These are phyloP conservation scores for Biscogniauxia marginata DNA, from an alignment of 2,329 filamentous ascomycete genomes.

Conservation along the genomic window DNA sequence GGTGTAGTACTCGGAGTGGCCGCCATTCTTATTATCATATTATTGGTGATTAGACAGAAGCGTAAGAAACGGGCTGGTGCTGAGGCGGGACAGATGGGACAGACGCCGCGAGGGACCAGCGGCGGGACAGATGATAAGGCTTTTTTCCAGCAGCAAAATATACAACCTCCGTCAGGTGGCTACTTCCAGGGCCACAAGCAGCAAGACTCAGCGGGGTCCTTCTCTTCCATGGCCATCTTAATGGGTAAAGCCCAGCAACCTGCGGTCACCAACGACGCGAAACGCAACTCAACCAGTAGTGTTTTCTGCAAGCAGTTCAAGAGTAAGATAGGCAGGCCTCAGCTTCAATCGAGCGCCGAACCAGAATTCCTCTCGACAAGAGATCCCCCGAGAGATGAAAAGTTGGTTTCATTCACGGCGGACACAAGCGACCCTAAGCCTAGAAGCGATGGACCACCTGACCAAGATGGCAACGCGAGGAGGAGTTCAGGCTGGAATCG, in stretches of 20 bases:
- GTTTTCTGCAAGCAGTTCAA: slow-evolving; percentile 64
- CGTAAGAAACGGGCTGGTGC: slow-evolving; percentile 54
- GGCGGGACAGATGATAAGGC: slow-evolving; percentile 54
- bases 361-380: slow-evolving; percentile 18
- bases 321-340: slow-evolving; percentile 60
- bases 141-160: slow-evolving; percentile 39
- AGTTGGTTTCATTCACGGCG: slow-evolving; percentile 19
- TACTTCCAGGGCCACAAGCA: slow-evolving; percentile 52
- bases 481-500: slow-evolving; percentile 74
- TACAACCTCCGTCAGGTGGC: slow-evolving; percentile 43
- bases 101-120: slow-evolving; percentile 42
- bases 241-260: slow-evolving; percentile 59
- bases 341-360: slow-evolving; percentile 45
- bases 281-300: slow-evolving; percentile 49
- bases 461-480: slow-evolving; percentile 45
- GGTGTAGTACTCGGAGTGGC: slow-evolving; percentile 77
- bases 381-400: slow-evolving; percentile 14
- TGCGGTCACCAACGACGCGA: slow-evolving; percentile 56
- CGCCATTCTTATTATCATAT: slow-evolving; percentile 66
- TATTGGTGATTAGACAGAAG: slow-evolving; percentile 65
- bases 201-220: slow-evolving; percentile 55
- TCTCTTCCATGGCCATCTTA: slow-evolving; percentile 63
- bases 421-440: slow-evolving; percentile 29
- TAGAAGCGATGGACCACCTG: slow-evolving; percentile 34
- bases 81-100: slow-evolving; percentile 47